phyloP scores from a whole-genome alignment of 176 grass and related monocot species.

The Lolium multiflorum region DNA sequence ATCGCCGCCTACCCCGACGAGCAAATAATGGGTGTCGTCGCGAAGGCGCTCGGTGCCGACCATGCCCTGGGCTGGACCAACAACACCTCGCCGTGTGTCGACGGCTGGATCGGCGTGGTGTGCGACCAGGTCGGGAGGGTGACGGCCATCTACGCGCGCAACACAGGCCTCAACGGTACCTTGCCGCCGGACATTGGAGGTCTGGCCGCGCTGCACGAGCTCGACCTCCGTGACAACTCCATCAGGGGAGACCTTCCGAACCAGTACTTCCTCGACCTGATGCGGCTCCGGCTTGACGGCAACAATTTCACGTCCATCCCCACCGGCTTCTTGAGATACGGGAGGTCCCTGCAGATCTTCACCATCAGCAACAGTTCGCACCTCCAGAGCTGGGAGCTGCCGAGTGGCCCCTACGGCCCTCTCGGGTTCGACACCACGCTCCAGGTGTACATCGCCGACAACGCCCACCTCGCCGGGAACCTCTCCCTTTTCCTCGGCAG shows the following conservation, averaged over 20 bases:
- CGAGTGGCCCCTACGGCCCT: neutral
- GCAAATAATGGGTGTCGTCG: neutral
- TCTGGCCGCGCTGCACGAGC: neutral
- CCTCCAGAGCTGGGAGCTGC: conserved; percentile 35
- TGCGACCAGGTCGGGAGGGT: neutral
- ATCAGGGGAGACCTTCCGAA: neutral
- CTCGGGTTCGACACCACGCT: conserved; percentile 11
- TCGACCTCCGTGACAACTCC: neutral
- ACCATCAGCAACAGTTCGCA: conserved; percentile 44
- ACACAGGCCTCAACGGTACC: neutral
- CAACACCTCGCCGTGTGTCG: neutral
- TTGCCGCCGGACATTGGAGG: neutral
- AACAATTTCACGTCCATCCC: conserved; percentile 51
- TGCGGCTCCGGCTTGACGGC: neutral
- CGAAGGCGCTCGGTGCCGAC: neutral
- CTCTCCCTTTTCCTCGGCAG: conserved; percentile 36
- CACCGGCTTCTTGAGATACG: conserved; percentile 31
- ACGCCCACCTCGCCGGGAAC: conserved; percentile 38
- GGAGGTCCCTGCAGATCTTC: conserved; percentile 33
- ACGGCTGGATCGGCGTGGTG: neutral
- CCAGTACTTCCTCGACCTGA: neutral
- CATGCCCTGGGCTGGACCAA: neutral
- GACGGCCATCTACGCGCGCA: neutral
- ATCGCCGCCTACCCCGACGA: neutral
- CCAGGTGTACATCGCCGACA: conserved; percentile 41